Evolutionary conservation across 768 basidiomycete genomes (phyloP).

Genomic region (Mycena albidolilacea): DNA sequence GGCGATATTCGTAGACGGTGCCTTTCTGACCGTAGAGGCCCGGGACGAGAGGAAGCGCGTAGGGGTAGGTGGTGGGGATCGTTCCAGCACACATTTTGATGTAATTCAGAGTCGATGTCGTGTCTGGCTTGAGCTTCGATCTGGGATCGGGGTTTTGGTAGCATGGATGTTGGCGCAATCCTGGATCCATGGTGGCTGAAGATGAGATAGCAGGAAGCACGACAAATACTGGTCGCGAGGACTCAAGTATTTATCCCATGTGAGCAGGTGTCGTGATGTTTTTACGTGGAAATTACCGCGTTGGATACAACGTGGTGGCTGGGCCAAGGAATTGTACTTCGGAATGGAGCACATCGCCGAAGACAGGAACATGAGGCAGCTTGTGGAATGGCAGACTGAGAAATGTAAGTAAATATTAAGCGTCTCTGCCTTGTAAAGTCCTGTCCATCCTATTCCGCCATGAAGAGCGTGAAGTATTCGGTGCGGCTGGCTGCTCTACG

Average conservation of each 20-base stretch:
- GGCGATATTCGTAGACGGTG: not conserved
- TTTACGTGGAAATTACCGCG: not conserved
- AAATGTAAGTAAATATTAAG: no score
- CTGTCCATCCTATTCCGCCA: no score
- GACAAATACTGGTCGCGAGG: not conserved
- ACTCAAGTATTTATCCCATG: not conserved
- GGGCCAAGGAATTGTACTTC: no score
- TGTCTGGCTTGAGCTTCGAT: constrained; percentile 13
- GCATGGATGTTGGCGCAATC: not conserved
- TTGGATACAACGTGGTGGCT: no score
- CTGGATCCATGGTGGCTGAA: not conserved
- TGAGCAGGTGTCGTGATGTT: constrained; percentile 6
- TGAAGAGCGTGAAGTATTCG: no score
- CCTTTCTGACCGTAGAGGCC: not conserved
- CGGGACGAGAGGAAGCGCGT: not conserved
- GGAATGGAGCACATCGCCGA: no score
- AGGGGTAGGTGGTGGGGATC: constrained; percentile 18
- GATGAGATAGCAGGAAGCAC: not conserved
- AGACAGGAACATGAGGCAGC: no score
- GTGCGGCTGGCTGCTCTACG: no score
- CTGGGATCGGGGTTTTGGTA: constrained; percentile 7
- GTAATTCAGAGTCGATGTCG: not conserved
- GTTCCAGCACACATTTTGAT: not conserved
- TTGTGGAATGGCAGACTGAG: no score
- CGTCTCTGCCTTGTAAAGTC: no score